Evolutionary conservation across 441 rosid genomes (phyloP).

Genomic region (Erodium moschatum): DNA sequence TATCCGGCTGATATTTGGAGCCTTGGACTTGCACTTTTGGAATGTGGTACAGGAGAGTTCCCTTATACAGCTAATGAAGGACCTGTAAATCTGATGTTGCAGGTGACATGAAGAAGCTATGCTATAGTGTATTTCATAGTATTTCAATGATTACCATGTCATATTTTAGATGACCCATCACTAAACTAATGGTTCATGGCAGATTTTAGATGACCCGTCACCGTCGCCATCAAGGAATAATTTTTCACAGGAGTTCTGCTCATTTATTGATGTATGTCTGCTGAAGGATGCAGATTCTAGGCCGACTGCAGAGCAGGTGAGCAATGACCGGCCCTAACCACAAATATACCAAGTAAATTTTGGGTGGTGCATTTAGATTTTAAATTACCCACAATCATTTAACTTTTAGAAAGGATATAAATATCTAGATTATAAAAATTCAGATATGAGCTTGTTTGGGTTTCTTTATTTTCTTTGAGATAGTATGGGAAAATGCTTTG

Average conservation of each 20-base stretch:
- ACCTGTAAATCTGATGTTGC: conserved; percentile 89
- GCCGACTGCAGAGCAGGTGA: conserved; percentile 90
- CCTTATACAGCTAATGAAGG: conserved; percentile 82
- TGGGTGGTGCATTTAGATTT: background rate
- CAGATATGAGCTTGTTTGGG: background rate
- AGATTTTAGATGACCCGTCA: conserved; percentile 95
- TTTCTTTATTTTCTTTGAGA: too few species aligned
- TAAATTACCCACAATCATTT: background rate
- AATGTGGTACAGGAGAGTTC: conserved; percentile 93
- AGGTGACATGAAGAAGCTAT: conserved; percentile 37
- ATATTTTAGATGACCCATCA: conserved; percentile 4
- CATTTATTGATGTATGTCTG: conserved; percentile 78
- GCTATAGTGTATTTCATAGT: background rate
- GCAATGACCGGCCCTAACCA: background rate
- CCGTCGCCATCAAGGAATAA: conserved; percentile 65
- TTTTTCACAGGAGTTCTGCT: conserved; percentile 84
- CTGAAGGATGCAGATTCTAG: conserved; percentile 74
- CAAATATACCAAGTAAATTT: background rate
- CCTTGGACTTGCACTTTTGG: conserved; percentile 88
- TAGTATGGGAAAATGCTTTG: too few species aligned
- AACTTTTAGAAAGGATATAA: too few species aligned
- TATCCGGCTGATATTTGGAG: conserved; percentile 98
- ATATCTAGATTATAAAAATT: background rate
- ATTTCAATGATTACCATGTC: background rate
- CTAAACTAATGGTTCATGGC: conserved; percentile 19